Conservation (phyloP, 352 stramenopile genomes). For the Phytophthora pini region DNA sequence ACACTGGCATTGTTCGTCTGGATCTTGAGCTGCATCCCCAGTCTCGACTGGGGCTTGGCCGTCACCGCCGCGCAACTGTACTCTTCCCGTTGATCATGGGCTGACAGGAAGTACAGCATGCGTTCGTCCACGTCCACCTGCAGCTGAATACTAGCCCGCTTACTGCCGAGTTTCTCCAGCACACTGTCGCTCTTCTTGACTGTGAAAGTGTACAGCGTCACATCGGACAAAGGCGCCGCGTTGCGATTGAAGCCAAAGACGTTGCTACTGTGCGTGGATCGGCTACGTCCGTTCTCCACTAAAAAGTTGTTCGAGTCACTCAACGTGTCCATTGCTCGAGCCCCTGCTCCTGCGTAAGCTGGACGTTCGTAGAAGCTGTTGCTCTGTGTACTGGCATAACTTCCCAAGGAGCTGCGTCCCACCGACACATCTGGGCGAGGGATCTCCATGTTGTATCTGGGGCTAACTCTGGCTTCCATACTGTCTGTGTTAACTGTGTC, state of each 20-base stretch:
- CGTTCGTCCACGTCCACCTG: conserved; percentile 84
- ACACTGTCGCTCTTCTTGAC: conserved; percentile 89
- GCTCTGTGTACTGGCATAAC: conserved; percentile 38
- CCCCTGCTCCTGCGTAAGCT: conserved; percentile 24
- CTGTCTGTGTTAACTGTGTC: conserved; percentile 17
- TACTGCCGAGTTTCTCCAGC: conserved; percentile 82
- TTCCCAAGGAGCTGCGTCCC: conserved; percentile 52
- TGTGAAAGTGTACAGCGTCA: conserved; percentile 87
- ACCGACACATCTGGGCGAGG: conserved; percentile 44
- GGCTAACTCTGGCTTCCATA: conserved; percentile 17
- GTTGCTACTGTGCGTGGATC: conserved; percentile 65
- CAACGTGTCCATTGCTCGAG: conserved; percentile 37
- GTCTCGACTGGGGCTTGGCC: conserved; percentile 72
- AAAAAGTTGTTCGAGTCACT: conserved; percentile 52
- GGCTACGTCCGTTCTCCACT: conserved; percentile 71
- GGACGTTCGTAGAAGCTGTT: conserved; percentile 47
- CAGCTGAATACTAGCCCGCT: conserved; percentile 83
- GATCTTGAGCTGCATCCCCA: conserved; percentile 89
- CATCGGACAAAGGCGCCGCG: conserved; percentile 54
- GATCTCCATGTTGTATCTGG: conserved; percentile 73
- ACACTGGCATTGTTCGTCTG: conserved; percentile 75
- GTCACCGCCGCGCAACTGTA: conserved; percentile 84
- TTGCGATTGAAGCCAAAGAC: conserved; percentile 80
- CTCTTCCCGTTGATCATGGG: conserved; percentile 77
- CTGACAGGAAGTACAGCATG: conserved; percentile 86